Conservation (phyloP, 768 basidiomycete species). For the Lactarius pseudohatsudake region DNA sequence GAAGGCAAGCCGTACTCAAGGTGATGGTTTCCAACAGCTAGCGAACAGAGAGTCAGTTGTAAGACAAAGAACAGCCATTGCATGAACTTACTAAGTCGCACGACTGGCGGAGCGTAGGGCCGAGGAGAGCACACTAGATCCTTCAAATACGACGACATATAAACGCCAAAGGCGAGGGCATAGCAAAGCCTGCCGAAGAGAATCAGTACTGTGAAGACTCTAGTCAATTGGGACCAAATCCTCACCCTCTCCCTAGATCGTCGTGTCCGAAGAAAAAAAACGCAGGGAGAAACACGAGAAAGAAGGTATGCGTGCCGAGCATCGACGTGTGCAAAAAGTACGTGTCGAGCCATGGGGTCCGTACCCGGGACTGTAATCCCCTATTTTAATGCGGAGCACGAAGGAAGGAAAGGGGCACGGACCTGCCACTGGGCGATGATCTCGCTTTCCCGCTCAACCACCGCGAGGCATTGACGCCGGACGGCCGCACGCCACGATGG, state of each 20-base stretch:
- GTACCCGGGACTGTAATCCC: constrained; percentile 46
- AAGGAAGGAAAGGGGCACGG: constrained; percentile 6
- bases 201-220: constrained; percentile 18
- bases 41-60: not conserved
- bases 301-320: constrained; percentile 85
- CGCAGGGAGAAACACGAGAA: constrained; percentile 84
- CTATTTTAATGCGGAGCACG: constrained; percentile 24
- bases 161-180: constrained; percentile 77
- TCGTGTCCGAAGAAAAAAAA: constrained; percentile 87
- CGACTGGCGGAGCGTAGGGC: constrained; percentile 88
- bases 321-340: constrained; percentile 85
- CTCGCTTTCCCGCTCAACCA: constrained; percentile 57
- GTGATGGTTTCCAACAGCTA: constrained; percentile 77
- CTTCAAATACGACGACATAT: constrained; percentile 83
- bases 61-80: too few relatives aligned
- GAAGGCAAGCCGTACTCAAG: constrained; percentile 96
- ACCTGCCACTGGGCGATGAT: constrained; percentile 71
- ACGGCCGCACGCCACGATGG: constrained; percentile 65
- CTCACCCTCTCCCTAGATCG: constrained; percentile 72
- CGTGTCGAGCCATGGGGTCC: constrained; percentile 65
- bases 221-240: not conserved
- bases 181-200: constrained; percentile 55
- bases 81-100: constrained; percentile 69
- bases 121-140: constrained; percentile 89
- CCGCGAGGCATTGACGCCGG: constrained; percentile 51